Conservation (phyloP, 208 protist species). For the Wallacemonas sp. region DNA sequence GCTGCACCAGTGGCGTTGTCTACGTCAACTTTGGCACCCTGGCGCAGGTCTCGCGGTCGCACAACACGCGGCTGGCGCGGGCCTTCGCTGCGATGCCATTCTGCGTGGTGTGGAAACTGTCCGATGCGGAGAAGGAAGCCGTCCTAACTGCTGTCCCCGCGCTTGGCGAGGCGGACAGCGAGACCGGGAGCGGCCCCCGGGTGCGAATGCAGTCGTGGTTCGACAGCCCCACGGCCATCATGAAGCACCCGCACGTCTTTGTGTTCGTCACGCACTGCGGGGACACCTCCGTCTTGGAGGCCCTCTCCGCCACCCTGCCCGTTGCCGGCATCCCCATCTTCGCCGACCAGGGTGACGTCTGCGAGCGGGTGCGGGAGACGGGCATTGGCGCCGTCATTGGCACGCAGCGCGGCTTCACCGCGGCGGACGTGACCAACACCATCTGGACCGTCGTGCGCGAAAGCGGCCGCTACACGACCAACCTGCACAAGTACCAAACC, state of each 20-base stretch:
- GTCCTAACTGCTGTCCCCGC: neutral
- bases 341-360: constrained; percentile 58
- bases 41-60: constrained; percentile 14
- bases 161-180: constrained; percentile 1
- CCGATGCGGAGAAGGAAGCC: constrained; percentile 7
- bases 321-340: constrained; percentile 53
- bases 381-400: constrained; percentile 38
- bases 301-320: constrained; percentile 42
- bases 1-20: constrained; percentile 36
- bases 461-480: constrained; percentile 12
- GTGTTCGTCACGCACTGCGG: constrained; percentile 57
- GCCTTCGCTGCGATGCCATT: constrained; percentile 35
- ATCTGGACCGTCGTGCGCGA: constrained; percentile 20
- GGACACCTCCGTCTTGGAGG: constrained; percentile 45
- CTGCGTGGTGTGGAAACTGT: constrained; percentile 59
- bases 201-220: constrained; percentile 30
- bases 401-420: constrained; percentile 32
- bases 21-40: constrained; percentile 64
- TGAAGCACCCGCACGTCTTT: constrained; percentile 45
- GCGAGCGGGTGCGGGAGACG: constrained; percentile 49
- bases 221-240: constrained; percentile 33
- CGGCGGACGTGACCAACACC: constrained; percentile 25
- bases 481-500: constrained; percentile 28
- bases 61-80: constrained; percentile 25
- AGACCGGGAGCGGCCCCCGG: neutral